Evolutionary conservation across 305 asterid genomes (phyloP).

Genomic region (Fraxinus albicans): DNA sequence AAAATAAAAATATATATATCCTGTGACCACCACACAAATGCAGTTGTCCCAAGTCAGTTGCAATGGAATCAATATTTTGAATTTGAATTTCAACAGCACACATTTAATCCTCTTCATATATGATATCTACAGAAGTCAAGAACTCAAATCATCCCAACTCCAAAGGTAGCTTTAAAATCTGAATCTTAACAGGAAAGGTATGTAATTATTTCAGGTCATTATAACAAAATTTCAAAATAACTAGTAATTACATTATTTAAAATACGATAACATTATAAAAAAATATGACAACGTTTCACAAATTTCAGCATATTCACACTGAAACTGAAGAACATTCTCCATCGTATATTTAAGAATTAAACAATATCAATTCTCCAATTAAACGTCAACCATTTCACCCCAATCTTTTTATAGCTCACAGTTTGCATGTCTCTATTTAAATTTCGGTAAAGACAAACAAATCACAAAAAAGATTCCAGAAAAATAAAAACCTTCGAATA

Average conservation of each 20-base stretch:
- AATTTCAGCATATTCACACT: not conserved
- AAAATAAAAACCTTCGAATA: slow-evolving; percentile 3
- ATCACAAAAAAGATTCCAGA: not conserved
- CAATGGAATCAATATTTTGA: not conserved
- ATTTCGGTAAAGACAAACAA: not conserved
- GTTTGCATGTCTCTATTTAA: not conserved
- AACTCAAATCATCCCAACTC: slow-evolving; percentile 1
- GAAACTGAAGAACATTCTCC: not conserved
- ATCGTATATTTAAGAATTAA: not conserved
- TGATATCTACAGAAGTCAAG: not conserved
- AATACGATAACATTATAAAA: not conserved
- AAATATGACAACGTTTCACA: not conserved
- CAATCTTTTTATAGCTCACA: not conserved
- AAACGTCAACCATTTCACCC: slow-evolving; percentile 1
- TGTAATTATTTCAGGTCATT: not conserved
- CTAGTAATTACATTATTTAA: not conserved
- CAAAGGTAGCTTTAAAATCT: not conserved
- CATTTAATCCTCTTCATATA: slow-evolving; percentile 1
- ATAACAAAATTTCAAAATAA: not conserved
- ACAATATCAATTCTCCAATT: slow-evolving; percentile 4
- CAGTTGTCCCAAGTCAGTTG: not conserved
- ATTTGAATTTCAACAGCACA: slow-evolving; percentile 14
- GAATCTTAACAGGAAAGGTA: not conserved
- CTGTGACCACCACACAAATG: not conserved
- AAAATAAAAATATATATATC: not conserved